Percentiles rank a stretch among this genome's conserved stretches.
phyloP scores from a whole-genome alignment of 1,284 basidiomycete species.

The Pisolithus thermaeus region DNA sequence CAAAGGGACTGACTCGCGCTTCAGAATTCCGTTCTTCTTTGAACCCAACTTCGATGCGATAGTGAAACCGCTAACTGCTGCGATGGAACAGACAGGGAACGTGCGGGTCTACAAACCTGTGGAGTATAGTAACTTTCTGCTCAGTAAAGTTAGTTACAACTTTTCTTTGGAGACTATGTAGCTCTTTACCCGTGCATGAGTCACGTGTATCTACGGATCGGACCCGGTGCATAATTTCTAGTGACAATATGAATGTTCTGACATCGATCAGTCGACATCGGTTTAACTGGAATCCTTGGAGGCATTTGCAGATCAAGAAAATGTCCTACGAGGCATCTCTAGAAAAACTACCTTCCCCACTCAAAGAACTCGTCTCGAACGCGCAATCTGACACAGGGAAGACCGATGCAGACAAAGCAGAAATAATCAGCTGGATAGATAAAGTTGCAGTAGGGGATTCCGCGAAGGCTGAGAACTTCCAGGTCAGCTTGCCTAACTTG shows the following conservation, averaged over 20 bases:
- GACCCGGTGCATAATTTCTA: neutral
- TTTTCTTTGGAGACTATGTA: slow-evolving; percentile 38
- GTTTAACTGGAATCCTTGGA: slow-evolving; percentile 10
- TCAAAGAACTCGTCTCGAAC: slow-evolving; percentile 54
- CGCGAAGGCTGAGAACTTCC: slow-evolving; percentile 41
- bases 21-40: slow-evolving; percentile 78
- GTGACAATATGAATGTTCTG: slow-evolving; percentile 16
- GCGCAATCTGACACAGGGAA: slow-evolving; percentile 46
- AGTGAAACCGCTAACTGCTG: slow-evolving; percentile 55
- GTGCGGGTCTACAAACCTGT: slow-evolving; percentile 39
- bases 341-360: slow-evolving; percentile 43
- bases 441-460: slow-evolving; percentile 52
- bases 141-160: slow-evolving; percentile 66
- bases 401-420: slow-evolving; percentile 56
- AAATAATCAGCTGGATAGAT: slow-evolving; percentile 65
- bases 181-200: neutral
- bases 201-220: slow-evolving; percentile 20
- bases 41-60: slow-evolving; percentile 74
- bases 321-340: slow-evolving; percentile 59
- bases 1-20: slow-evolving; percentile 4
- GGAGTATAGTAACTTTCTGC: slow-evolving; percentile 70
- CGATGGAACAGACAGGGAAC: slow-evolving; percentile 22
- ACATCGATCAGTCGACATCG: slow-evolving; percentile 20
- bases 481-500: slow-evolving; percentile 32
- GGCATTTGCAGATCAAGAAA: slow-evolving; percentile 21